phyloP scores from a whole-genome alignment of 352 stramenopile species.

The Phytophthora sp. region DNA sequence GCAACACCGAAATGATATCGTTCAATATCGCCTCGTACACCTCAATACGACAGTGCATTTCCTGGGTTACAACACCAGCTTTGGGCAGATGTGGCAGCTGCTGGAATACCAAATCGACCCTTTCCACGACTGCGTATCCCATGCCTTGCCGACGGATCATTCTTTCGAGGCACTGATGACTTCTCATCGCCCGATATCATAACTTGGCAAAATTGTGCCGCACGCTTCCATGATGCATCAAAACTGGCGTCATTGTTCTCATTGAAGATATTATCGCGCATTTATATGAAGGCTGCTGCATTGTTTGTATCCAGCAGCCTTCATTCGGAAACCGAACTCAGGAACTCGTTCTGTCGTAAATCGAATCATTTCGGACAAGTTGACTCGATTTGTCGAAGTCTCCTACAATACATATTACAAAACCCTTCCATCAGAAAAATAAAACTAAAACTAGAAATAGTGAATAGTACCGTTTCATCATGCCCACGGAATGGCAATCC shows the following conservation, averaged over 20 bases:
- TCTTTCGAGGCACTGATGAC: neutral
- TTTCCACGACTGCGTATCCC: neutral
- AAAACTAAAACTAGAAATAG: too few species aligned
- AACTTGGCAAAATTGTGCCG: neutral
- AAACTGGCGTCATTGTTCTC: neutral
- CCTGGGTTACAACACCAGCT: neutral
- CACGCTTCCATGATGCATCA: neutral
- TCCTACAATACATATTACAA: neutral
- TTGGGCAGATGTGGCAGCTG: neutral
- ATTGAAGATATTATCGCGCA: neutral
- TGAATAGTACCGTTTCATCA: conserved; percentile 2
- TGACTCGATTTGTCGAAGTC: neutral
- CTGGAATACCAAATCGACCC: neutral
- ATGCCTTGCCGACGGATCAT: neutral
- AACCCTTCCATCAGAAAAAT: too few species aligned
- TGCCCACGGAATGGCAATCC: conserved; percentile 7
- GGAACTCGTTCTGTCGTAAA: neutral
- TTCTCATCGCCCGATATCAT: neutral
- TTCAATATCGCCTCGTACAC: neutral
- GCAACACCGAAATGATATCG: neutral
- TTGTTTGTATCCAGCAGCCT: neutral
- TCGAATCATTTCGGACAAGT: neutral
- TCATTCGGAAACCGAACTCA: neutral
- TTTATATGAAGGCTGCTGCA: too few species aligned
- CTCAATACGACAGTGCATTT: neutral